Base-by-base conservation (phyloP, 2,329 filamentous ascomycete genomes). In the Paecilomyces sp. region DNA sequence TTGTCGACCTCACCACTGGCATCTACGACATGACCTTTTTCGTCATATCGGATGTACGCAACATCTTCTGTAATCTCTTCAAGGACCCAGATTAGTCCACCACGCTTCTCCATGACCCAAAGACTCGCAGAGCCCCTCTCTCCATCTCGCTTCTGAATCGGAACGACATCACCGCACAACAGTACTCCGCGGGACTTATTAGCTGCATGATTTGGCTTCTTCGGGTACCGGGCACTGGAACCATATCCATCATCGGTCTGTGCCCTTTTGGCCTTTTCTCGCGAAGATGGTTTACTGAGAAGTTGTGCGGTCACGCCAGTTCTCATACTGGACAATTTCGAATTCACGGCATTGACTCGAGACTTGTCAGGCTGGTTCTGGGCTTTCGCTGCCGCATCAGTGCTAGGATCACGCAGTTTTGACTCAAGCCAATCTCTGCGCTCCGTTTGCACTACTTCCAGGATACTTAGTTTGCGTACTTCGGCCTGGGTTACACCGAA, bases 401-500 rank as follows among this genome's bases (percentile, higher is more conserved):
- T 76, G 50, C 85, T 85, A 1, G 85, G 84, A 61, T 88, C 84
- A 63, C 85, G 81, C 52, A 99, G 81, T 74, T 92, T 97, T 62
- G 88, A 86, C 71, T 95, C 91, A 28, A 99, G 81, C 94, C 94
- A 99, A 30, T 87, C 85, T 65, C 93, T 83, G 60, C 92, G 84
- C 74, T 97, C 93, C 73, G 92, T 87, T 74, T 93, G 90, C 18
- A 99, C 92, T 31, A 99, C 91, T 72, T 97, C 92, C 60, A 99
- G 77, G 59, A 99, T 97, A 55, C 94, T 93, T 80, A 97, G 87
- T 71, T 92, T 97, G 58, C 92, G 87, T 25, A 99, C 90, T 74
- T 99, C 94, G 3, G 91, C 90, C 70, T 91, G 91, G n/a, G 92
- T 96, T 9, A 99, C 91, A n/a, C 94, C 94, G 77, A 97, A 99